Evolutionary conservation across 2,329 filamentous ascomycete genomes (phyloP).

Genomic region (Fusarium sp.): DNA sequence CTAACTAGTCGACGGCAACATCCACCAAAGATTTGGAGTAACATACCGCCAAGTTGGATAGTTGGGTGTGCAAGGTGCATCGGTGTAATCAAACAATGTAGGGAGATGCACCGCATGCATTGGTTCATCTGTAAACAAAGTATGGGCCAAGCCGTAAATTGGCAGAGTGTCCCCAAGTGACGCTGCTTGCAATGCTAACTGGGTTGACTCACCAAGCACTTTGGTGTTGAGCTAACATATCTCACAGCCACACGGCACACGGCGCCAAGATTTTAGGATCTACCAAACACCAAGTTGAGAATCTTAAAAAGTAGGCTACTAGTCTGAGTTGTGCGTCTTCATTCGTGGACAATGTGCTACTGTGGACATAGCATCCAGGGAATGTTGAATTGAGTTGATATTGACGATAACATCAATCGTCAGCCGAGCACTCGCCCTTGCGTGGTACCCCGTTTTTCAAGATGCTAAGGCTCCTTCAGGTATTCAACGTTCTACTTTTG

Average conservation of each 20-base stretch:
- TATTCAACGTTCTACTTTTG: background rate
- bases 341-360: background rate
- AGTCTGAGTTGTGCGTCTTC: background rate
- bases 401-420: constrained; percentile 18
- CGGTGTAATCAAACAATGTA: constrained; percentile 14
- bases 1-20: constrained; percentile 10
- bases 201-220: constrained; percentile 26
- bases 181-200: background rate
- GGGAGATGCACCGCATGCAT: background rate
- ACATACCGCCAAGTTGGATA: constrained; percentile 23
- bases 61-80: background rate
- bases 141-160: constrained; percentile 11
- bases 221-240: constrained; percentile 16
- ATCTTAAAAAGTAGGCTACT: background rate
- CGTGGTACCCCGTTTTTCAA: background rate
- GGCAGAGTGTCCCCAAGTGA: background rate
- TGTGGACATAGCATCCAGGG: background rate
- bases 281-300: background rate
- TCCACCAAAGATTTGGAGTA: background rate
- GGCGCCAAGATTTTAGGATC: constrained; percentile 18
- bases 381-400: background rate
- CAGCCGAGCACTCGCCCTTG: constrained; percentile 18
- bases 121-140: background rate
- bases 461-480: background rate
- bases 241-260: constrained; percentile 30